phyloP scores from a whole-genome alignment of 2,329 filamentous ascomycete species.

The Penicillium rolfsii region DNA sequence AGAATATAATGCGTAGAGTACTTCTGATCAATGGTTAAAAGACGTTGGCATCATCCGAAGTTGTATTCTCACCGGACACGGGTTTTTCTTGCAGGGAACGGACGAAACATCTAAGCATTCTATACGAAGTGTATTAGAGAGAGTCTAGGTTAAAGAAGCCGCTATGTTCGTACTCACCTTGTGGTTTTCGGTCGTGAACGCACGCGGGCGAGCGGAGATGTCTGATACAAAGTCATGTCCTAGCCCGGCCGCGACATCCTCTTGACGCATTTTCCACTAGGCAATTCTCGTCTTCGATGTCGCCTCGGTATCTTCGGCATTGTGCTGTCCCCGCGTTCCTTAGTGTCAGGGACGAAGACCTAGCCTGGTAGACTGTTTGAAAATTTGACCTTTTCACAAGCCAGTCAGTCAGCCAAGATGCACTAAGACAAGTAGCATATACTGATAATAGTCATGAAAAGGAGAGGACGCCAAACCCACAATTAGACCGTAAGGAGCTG shows the following conservation, averaged over 20 bases:
- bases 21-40: not conserved
- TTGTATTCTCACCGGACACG: too few relatives aligned
- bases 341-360: not conserved
- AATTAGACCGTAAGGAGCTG: not conserved
- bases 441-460: too few relatives aligned
- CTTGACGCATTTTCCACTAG: not conserved
- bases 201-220: too few relatives aligned
- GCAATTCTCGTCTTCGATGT: not conserved
- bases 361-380: not conserved
- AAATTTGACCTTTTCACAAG: not conserved
- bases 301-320: not conserved
- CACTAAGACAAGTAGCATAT: not conserved
- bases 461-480: too few relatives aligned
- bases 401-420: not conserved
- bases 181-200: too few relatives aligned
- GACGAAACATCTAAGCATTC: too few relatives aligned
- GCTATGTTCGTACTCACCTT: too few relatives aligned
- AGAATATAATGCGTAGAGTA: too few relatives aligned
- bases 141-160: too few relatives aligned
- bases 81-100: too few relatives aligned
- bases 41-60: not conserved
- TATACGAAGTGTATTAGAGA: too few relatives aligned
- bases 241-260: not conserved
- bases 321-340: not conserved
- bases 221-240: not conserved